phyloP scores from a whole-genome alignment of 257 asterid genomes.

The Cruciata laevipes region DNA sequence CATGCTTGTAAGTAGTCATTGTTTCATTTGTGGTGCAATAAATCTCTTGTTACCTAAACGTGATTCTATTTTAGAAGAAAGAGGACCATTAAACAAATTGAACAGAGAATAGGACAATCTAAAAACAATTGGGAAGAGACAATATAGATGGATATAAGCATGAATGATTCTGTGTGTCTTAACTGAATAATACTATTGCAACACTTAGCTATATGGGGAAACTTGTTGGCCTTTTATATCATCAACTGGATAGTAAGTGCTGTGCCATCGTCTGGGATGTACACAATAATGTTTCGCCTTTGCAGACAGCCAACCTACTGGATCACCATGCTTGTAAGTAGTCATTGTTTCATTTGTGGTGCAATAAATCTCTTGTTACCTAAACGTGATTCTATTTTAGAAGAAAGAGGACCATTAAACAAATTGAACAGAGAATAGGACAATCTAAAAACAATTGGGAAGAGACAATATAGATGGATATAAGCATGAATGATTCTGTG shows the following conservation, averaged over 20 bases:
- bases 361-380: background rate
- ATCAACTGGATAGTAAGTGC: slow-evolving; percentile 93
- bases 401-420: background rate
- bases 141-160: too few species aligned
- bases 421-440: background rate
- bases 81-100: too few species aligned
- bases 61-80: too few species aligned
- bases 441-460: background rate
- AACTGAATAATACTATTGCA: too few species aligned
- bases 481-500: background rate
- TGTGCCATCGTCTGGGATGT: slow-evolving; percentile 73
- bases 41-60: background rate
- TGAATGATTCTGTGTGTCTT: too few species aligned
- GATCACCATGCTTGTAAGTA: slow-evolving; percentile 78
- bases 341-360: slow-evolving; percentile 23
- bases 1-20: slow-evolving; percentile 67
- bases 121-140: too few species aligned
- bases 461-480: background rate
- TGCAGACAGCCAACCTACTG: slow-evolving; percentile 91
- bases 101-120: too few species aligned
- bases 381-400: background rate
- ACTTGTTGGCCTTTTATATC: slow-evolving; percentile 72
- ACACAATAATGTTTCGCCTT: slow-evolving; percentile 87
- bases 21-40: slow-evolving; percentile 1
- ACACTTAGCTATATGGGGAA: slow-evolving; percentile 96